Conservation (phyloP, 805 yeast genomes). For the Ogataea dorogensis region DNA sequence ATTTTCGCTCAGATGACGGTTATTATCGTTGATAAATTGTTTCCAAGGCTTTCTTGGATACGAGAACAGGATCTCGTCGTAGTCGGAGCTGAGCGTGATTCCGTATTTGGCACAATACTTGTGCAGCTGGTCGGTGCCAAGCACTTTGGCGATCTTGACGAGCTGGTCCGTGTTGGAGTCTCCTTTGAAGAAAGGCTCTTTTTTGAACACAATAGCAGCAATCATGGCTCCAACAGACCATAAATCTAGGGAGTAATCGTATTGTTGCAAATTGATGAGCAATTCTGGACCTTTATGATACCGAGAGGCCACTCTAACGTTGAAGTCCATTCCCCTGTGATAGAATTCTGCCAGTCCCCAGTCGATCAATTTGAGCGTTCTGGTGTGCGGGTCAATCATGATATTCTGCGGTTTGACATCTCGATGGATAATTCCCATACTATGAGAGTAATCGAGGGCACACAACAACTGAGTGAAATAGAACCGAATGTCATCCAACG, state of each 20-base stretch:
- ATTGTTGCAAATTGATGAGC: slow-evolving; percentile 74
- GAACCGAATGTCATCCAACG: slow-evolving; percentile 70
- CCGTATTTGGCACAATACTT: slow-evolving; percentile 67
- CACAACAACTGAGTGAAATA: slow-evolving; percentile 79
- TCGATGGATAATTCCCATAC: slow-evolving; percentile 93
- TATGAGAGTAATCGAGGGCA: slow-evolving; percentile 86
- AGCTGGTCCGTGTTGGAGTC: slow-evolving; percentile 88
- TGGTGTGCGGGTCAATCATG: slow-evolving; percentile 77
- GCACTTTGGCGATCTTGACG: slow-evolving; percentile 83
- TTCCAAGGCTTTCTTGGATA: slow-evolving; percentile 68
- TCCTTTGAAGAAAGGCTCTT: slow-evolving; percentile 92
- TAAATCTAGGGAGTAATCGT: slow-evolving; percentile 84
- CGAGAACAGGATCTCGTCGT: slow-evolving; percentile 68
- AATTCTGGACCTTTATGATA: slow-evolving; percentile 92
- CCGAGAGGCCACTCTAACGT: slow-evolving; percentile 88
- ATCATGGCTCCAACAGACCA: slow-evolving; percentile 94
- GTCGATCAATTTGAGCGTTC: slow-evolving; percentile 72
- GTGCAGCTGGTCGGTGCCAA: slow-evolving; percentile 78
- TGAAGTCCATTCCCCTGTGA: slow-evolving; percentile 85
- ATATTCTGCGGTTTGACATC: slow-evolving; percentile 94
- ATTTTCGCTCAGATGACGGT: slow-evolving; percentile 48
- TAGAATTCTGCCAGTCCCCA: slow-evolving; percentile 96
- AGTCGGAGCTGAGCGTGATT: slow-evolving; percentile 69
- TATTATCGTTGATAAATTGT: slow-evolving; percentile 54
- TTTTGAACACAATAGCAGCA: slow-evolving; percentile 83